Conservation (phyloP, 2,329 filamentous ascomycete genomes). For the Fusarium palustre region DNA sequence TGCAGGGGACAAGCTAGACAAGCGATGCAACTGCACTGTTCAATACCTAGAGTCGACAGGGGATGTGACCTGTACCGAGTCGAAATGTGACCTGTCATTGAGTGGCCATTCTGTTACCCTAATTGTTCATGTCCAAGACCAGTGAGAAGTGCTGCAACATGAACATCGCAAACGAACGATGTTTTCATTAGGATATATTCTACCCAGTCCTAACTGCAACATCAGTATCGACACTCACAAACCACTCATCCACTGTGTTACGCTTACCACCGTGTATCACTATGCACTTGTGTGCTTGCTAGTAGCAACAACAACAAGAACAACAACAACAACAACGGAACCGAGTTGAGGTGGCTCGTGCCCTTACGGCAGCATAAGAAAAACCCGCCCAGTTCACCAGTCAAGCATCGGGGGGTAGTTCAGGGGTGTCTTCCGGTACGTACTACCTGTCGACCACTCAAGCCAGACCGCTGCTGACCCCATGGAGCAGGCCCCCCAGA, state of each 20-base stretch:
- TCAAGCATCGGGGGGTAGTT: conserved; percentile 37
- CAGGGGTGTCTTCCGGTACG: conserved; percentile 34
- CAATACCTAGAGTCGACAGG: conserved; percentile 10
- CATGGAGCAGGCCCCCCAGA: conserved; percentile 38
- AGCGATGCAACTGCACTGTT: conserved; percentile 25
- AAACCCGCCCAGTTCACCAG: conserved; percentile 28
- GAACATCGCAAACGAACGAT: conserved; percentile 17
- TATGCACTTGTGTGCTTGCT: neutral
- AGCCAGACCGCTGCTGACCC: conserved; percentile 43
- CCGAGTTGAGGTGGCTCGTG: conserved; percentile 15
- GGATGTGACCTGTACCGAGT: conserved; percentile 36
- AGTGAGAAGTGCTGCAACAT: conserved; percentile 38
- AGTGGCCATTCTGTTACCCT: conserved; percentile 25
- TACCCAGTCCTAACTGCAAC: neutral
- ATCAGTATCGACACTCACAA: neutral
- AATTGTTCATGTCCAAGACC: conserved; percentile 35
- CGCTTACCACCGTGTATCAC: conserved; percentile 6
- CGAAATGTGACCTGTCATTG: conserved; percentile 44
- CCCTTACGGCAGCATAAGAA: conserved; percentile 18
- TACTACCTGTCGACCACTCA: conserved; percentile 35
- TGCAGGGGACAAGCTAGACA: conserved; percentile 25
- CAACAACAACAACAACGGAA: conserved; percentile 3
- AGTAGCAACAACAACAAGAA: neutral
- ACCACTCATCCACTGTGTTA: conserved; percentile 1
- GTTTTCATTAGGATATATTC: conserved; percentile 5